Base-by-base conservation (phyloP, 331 rosid species). In the Malus hybrid region DNA sequence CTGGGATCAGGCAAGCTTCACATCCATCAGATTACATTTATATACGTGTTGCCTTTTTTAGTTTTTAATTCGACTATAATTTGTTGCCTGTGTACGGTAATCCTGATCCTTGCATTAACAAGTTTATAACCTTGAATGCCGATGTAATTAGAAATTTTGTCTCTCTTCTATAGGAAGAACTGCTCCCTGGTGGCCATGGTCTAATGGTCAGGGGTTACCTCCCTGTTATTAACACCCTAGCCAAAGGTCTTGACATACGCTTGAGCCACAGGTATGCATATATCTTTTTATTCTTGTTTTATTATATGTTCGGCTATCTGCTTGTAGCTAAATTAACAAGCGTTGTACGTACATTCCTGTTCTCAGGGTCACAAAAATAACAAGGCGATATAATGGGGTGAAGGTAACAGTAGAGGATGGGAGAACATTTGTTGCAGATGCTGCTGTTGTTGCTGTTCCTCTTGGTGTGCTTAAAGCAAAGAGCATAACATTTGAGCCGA, bases 161-260 rank as follows among this genome's bases (percentile, higher is more conserved):
- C 46, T 69, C 71, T 74, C 71, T 63, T 56, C 28, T 72, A 42
- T 87, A 94, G 99, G 99, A 94, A 80, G 97, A 80, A 60, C 86
- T 94, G 75, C 99, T 94, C 63, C 99, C 99, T 68, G 99, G 99
- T 70, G 99, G 99, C 70, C 99, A 94, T 77, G 99, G 99, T 69
- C 93, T 94, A 55, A 94, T 94, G 99, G 96, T 92, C 73, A 87
- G 99, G 82, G 99, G 99, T 24, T 94, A 94, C 80, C 84, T 85
- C 72, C 99, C 99, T 60, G 97, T 94, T 75, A 87, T 94, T 70
- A 88, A 94, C 86, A 92, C 97, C 63, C 96, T 94, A 29, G 99
- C 97, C 55, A 94, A 92, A 87, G 99, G 99, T 81, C 87, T 94
- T 42, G 97, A 94, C 77, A 82, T 94, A 73, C 99, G 93, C 52